phyloP scores from a whole-genome alignment of 2,329 filamentous ascomycete genomes.

The Venturia carpophila region DNA sequence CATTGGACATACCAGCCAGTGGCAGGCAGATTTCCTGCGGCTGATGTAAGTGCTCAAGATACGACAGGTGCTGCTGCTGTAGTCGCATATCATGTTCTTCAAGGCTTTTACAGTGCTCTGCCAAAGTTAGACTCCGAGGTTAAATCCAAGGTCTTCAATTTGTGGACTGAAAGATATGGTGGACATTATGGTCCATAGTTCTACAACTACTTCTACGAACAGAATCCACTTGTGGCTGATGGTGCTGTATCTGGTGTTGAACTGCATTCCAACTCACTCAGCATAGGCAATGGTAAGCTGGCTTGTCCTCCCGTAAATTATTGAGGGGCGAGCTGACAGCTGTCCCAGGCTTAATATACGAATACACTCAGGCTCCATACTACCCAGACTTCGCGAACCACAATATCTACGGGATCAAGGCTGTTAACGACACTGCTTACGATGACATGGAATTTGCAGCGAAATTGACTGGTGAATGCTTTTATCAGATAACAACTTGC shows the following conservation, averaged over 20 bases:
- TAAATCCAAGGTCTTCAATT: slow-evolving; percentile 47
- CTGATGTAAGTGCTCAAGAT: slow-evolving; percentile 30
- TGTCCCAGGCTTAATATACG: slow-evolving; percentile 43
- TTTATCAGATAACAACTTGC: slow-evolving; percentile 45
- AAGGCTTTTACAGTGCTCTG: slow-evolving; percentile 46
- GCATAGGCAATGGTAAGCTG: slow-evolving; percentile 41
- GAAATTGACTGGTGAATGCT: slow-evolving; percentile 41
- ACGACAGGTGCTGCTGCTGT: slow-evolving; percentile 51
- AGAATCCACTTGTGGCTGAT: slow-evolving; percentile 48
- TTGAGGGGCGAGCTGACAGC: background rate
- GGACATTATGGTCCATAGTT: slow-evolving; percentile 47
- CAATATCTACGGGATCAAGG: slow-evolving; percentile 49
- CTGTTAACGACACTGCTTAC: slow-evolving; percentile 52
- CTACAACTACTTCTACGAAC: slow-evolving; percentile 50
- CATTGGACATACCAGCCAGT: slow-evolving; percentile 36
- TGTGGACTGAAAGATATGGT: slow-evolving; percentile 49
- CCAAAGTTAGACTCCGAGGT: slow-evolving; percentile 43
- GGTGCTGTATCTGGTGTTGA: slow-evolving; percentile 41
- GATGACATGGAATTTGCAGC: slow-evolving; percentile 51
- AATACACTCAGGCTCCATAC: slow-evolving; percentile 41
- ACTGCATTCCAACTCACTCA: slow-evolving; percentile 47
- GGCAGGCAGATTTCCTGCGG: slow-evolving; percentile 39
- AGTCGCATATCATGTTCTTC: slow-evolving; percentile 48
- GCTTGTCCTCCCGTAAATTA: background rate
- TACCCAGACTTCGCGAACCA: slow-evolving; percentile 48